Conservation (phyloP, 2,329 filamentous ascomycete species). For the Aspergillus proliferans region DNA sequence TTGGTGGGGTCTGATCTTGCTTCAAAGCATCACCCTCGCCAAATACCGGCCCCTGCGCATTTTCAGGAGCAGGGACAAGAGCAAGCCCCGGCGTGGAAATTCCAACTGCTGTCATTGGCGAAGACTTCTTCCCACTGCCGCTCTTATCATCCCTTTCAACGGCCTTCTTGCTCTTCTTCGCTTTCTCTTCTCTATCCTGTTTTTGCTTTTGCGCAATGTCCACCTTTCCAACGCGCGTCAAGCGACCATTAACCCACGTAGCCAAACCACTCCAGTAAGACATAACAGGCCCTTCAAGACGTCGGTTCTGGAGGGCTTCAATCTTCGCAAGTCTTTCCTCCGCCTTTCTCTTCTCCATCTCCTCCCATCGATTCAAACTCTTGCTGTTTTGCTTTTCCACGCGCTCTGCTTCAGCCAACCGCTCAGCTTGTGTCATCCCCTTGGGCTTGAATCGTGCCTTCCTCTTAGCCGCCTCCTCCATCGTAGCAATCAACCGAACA, state of each 20-base stretch:
- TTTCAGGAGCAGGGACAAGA: conserved; percentile 5
- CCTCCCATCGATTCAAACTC: conserved; percentile 89
- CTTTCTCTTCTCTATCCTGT: conserved; percentile 45
- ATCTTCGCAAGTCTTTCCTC: conserved; percentile 77
- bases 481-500: conserved; percentile 46
- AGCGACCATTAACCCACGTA: conserved; percentile 69
- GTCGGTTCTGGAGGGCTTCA: conserved; percentile 79
- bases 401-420: conserved; percentile 71
- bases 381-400: conserved; percentile 83
- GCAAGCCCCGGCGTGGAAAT: conserved; percentile 4
- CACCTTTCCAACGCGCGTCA: conserved; percentile 63
- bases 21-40: conserved; percentile 6
- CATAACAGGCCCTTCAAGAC: conserved; percentile 80
- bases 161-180: conserved; percentile 28
- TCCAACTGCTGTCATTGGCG: neutral
- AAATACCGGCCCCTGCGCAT: conserved; percentile 4
- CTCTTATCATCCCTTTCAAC: conserved; percentile 22
- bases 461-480: conserved; percentile 55
- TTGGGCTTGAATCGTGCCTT: conserved; percentile 71
- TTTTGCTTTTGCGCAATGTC: conserved; percentile 36
- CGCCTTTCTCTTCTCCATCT: conserved; percentile 80
- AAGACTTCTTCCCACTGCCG: conserved; percentile 14
- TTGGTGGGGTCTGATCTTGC: conserved; percentile 2
- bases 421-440: conserved; percentile 78
- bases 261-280: conserved; percentile 91